These are phyloP conservation scores for Aaosphaeria pasadenensis DNA, from an alignment of 2,329 filamentous ascomycete species.

Conservation along the genomic window DNA sequence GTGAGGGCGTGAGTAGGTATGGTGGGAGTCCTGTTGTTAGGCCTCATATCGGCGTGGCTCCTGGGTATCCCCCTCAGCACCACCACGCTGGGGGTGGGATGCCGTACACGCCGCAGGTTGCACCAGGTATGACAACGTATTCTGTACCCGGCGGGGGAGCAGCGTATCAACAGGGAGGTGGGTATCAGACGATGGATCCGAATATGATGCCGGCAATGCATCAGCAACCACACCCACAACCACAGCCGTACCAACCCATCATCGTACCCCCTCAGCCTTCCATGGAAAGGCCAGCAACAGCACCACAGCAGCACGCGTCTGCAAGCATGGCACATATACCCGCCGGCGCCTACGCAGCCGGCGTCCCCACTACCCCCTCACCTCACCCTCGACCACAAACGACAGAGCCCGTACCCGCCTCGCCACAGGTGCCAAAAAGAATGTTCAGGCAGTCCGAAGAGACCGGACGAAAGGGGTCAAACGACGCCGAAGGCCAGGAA, in stretches of 20 bases:
- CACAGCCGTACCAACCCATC: no score
- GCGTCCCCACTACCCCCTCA: neutral
- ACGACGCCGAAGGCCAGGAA: slow-evolving; percentile 11
- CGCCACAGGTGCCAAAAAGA: neutral
- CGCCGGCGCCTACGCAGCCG: neutral
- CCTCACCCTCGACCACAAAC: neutral
- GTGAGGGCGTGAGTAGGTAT: neutral
- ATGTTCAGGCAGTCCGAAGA: neutral
- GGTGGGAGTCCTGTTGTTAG: neutral
- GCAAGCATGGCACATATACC: no score
- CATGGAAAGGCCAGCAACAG: no score
- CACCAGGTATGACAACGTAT: no score
- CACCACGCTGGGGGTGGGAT: neutral
- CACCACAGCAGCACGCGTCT: no score
- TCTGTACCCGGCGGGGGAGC: no score
- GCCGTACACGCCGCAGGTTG: neutral
- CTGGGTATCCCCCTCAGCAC: neutral
- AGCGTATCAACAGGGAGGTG: no score
- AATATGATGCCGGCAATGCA: no score
- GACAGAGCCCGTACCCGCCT: neutral
- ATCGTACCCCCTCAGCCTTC: no score
- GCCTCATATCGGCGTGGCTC: neutral
- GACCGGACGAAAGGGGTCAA: neutral
- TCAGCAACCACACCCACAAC: no score
- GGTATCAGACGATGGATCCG: no score